Evolutionary conservation across 768 basidiomycete species (phyloP), one percentile per base, ranked within the genome.

Genomic region (Leucocoprinus leucothites): DNA sequence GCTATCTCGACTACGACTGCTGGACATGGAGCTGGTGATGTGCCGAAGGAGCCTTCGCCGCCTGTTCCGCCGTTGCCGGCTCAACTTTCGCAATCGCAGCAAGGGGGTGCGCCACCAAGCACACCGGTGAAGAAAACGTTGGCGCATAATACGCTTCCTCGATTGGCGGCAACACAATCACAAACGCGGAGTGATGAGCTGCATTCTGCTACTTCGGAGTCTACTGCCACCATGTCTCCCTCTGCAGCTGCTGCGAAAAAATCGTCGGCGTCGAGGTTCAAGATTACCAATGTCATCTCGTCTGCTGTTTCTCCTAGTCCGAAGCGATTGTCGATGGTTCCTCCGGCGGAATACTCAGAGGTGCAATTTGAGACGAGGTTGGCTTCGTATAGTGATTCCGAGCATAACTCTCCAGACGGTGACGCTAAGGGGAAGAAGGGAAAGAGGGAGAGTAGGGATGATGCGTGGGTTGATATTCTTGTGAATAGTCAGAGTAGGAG

Each of bases 401-500:
- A 44, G 43, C 14, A 24, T 8, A 44, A 44, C 25, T 44, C 43
- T 5, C 21, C 21, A 44, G 21, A 11, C 21, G 43, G 43, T 18
- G 25, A 42, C 21, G 14, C 41, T 18, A 24, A 19, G 18, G 43
- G 13, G 18, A 24, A 44, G 14, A 44, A 13, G 43, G 25, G 63
- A 67, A 76, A 77, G 47, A 69, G 78, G 35, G 74, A 77, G 71
- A 70, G 72, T 63, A 69, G 69, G 60, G 85, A 89, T 48, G 91
- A 93, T 63, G 89, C 89, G 3, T 92, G 91, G 90, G 89, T 93
- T 40, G 91, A 93, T 69, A 93, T 93, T 40, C 70, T 92, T 9
- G 89, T n/a, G n/a, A n/a, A n/a, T n/a, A n/a, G n/a, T n/a, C n/a
- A n/a, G n/a, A n/a, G n/a, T n/a, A n/a, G n/a, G n/a, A n/a, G n/a